Base-by-base conservation (phyloP, 2,329 filamentous ascomycete genomes). In the Dothidotthia symphoricarpi region DNA sequence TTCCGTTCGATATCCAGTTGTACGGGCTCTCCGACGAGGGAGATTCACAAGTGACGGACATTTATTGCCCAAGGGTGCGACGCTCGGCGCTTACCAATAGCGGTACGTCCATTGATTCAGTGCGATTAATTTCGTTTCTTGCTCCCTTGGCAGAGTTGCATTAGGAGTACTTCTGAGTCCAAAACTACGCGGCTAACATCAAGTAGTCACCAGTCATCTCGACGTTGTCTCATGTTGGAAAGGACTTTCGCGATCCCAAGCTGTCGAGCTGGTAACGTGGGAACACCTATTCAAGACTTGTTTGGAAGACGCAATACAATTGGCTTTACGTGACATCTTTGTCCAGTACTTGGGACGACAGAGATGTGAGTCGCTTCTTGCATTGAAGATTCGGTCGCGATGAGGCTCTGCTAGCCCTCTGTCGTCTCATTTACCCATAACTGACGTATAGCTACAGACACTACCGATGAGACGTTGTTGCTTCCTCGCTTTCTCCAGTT, bases 191-290 rank as follows among this genome's bases (percentile, higher is more conserved):
- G 13, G 33, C 47, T 45, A 24, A 36, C 16, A n/a, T 9, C 12
- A 4, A 34, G 37, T 37, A 31, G 36, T 37, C 4, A 36, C 59
- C 31, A 56, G 49, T 17, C 59, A 66, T 38, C 51, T 67, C 16
- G 66, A 69, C 34, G 43, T 61, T 4, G 43, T 62, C 3, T 55
- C 59, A 6, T 65, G 55, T 29, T 69, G 67, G 67, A 68, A 61
- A 39, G 51, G 55, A 4, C 32, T 68, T 3, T 57, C 56, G 3
- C 34, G 43, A 10, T 14, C 41, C 4, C 59, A 63, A 34, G 59
- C 59, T 17, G 15, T 34, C 8, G 66, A 68, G 36, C 39, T 68
- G 28, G 19, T 33, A 3, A 45, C 53, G 22, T 68, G 64, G 66
- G 60, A 68, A 26, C 41, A 41, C 2, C 31, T 57, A 13, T 53